Conservation (phyloP, 139 green algal species). For the Chlamydomonas urium region DNA sequence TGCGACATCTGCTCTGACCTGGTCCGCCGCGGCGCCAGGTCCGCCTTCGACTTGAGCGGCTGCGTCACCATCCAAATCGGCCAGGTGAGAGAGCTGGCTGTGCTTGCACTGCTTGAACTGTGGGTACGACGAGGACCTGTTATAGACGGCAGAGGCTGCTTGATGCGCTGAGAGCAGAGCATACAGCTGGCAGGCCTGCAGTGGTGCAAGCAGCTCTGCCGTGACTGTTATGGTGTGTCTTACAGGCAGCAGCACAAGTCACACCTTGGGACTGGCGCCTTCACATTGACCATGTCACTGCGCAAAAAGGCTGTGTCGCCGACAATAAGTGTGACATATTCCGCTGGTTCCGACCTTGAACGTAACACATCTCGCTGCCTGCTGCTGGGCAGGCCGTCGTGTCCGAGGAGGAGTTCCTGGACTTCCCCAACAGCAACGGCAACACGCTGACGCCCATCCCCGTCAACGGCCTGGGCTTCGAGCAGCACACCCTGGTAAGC, state of each 20-base stretch:
- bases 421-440: slow-evolving; percentile 3
- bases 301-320: not conserved
- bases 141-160: not conserved
- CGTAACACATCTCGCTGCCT: not conserved
- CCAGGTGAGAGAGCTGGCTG: not conserved
- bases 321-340: too few relatives aligned
- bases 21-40: not conserved
- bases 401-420: not conserved
- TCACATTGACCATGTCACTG: not conserved
- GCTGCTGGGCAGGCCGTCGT: slow-evolving; percentile 3
- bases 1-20: slow-evolving; percentile 11
- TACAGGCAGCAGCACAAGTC: too few relatives aligned
- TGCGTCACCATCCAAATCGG: slow-evolving; percentile 16
- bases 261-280: not conserved
- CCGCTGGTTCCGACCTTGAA: not conserved
- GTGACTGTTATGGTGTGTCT: too few relatives aligned
- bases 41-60: not conserved
- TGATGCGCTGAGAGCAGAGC: too few relatives aligned
- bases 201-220: too few relatives aligned
- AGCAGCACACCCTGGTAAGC: slow-evolving; percentile 19
- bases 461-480: slow-evolving; percentile 6
- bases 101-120: not conserved
- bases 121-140: not conserved
- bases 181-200: too few relatives aligned
- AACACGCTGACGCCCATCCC: not conserved